Conservation (phyloP, 106 monocot species). For the Ottelia alismoides region DNA sequence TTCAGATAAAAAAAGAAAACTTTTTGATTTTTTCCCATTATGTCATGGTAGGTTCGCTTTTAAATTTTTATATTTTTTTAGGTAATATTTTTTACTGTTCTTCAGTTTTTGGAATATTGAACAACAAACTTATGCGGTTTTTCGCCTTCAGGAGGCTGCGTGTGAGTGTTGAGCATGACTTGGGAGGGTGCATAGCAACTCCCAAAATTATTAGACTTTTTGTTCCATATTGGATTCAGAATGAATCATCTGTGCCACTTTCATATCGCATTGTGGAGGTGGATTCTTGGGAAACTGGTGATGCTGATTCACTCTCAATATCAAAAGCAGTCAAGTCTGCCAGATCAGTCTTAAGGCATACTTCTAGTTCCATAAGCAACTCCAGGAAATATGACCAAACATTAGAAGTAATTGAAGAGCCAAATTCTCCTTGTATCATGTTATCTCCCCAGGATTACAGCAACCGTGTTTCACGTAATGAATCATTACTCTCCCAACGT, state of each 20-base stretch:
- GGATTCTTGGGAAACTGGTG: slow-evolving; percentile 52
- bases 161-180: slow-evolving; percentile 85
- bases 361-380: slow-evolving; percentile 46
- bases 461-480: slow-evolving; percentile 35
- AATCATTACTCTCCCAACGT: slow-evolving; percentile 31
- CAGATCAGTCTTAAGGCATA: slow-evolving; percentile 53
- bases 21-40: too few relatives aligned
- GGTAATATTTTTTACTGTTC: too few relatives aligned
- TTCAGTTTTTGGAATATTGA: too few relatives aligned
- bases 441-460: slow-evolving; percentile 77
- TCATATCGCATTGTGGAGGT: slow-evolving; percentile 64
- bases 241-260: slow-evolving; percentile 56
- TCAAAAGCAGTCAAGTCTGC: slow-evolving; percentile 68
- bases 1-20: too few relatives aligned
- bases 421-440: slow-evolving; percentile 48
- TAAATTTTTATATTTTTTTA: too few relatives aligned
- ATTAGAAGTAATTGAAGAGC: slow-evolving; percentile 63
- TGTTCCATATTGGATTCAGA: slow-evolving; percentile 92
- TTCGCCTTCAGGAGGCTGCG: slow-evolving; percentile 86
- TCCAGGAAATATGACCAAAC: slow-evolving; percentile 44
- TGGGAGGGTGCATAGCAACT: slow-evolving; percentile 68
- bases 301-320: slow-evolving; percentile 38
- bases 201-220: slow-evolving; percentile 83
- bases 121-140: slow-evolving; percentile 1
- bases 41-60: too few relatives aligned